phyloP scores from a whole-genome alignment of 208 protist genomes.

The Baffinella frigidus region DNA sequence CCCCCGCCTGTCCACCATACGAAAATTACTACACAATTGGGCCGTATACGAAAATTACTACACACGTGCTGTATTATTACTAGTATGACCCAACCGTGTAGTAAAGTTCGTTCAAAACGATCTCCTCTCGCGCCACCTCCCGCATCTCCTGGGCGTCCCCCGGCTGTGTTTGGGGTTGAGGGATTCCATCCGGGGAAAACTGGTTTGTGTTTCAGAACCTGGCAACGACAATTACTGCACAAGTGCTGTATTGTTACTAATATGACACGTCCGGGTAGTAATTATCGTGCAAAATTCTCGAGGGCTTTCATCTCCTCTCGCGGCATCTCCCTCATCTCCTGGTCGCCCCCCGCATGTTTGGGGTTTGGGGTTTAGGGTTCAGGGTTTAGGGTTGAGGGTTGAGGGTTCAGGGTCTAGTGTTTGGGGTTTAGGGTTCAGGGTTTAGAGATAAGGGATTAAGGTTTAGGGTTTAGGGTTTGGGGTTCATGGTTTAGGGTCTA shows the following conservation, averaged over 20 bases:
- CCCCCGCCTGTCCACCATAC: too few species aligned
- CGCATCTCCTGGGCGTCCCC: not conserved
- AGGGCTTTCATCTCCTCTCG: not conserved
- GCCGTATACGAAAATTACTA: not conserved
- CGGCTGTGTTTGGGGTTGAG: too few species aligned
- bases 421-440: too few species aligned
- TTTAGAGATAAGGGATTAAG: too few species aligned
- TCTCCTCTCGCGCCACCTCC: not conserved
- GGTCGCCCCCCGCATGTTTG: not conserved
- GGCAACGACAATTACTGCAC: not conserved
- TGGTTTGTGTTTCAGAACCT: too few species aligned
- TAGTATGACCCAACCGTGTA: not conserved
- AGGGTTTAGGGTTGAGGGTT: too few species aligned
- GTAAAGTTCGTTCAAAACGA: not conserved
- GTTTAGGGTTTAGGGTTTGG: too few species aligned
- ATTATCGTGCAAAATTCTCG: not conserved
- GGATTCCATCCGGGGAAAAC: too few species aligned
- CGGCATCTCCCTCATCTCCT: slow-evolving; percentile 23
- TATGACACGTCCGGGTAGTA: not conserved
- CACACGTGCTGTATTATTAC: not conserved
- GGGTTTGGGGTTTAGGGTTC: too few species aligned
- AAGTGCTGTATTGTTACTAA: not conserved
- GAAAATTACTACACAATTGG: too few species aligned
- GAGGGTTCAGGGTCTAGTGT: too few species aligned
- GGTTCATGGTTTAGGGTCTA: too few species aligned